These are phyloP conservation scores for Camelina neglecta DNA, from an alignment of 345 rosid genomes.

Conservation along the genomic window DNA sequence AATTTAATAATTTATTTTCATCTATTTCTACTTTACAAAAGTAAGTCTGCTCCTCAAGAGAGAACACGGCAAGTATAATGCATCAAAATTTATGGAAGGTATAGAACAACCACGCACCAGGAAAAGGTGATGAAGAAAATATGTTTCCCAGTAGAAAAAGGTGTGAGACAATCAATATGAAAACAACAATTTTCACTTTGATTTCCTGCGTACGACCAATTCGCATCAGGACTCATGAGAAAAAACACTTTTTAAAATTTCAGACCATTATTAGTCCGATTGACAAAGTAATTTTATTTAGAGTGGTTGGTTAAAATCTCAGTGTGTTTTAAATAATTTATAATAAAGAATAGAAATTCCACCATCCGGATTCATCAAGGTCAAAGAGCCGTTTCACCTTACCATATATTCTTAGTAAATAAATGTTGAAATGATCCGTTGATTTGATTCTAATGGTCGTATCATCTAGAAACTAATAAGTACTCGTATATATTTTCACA, in stretches of 20 bases:
- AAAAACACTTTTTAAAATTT: background rate
- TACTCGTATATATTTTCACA: background rate
- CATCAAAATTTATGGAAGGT: conserved; percentile 7
- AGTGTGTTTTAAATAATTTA: background rate
- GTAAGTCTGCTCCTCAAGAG: conserved; percentile 13
- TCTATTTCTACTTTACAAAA: background rate
- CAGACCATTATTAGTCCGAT: conserved; percentile 31
- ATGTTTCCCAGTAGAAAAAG: background rate
- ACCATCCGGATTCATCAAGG: conserved; percentile 2
- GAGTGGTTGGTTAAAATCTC: conserved; percentile 15
- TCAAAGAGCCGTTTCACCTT: conserved; percentile 35
- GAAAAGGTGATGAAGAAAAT: conserved; percentile 12
- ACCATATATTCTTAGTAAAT: conserved; percentile 26
- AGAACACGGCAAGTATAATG: background rate
- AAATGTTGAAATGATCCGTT: conserved; percentile 20
- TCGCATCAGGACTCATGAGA: conserved; percentile 19
- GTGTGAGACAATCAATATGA: background rate
- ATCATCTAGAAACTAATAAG: conserved; percentile 29
- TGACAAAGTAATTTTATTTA: conserved; percentile 17
- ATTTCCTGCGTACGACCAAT: conserved; percentile 31
- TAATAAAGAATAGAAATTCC: background rate
- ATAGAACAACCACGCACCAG: background rate
- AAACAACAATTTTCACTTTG: conserved; percentile 23
- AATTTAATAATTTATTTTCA: too few relatives aligned
- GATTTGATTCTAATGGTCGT: conserved; percentile 12